Conservation (phyloP, 441 rosid species). For the Bocquillonia castaneifolia region DNA sequence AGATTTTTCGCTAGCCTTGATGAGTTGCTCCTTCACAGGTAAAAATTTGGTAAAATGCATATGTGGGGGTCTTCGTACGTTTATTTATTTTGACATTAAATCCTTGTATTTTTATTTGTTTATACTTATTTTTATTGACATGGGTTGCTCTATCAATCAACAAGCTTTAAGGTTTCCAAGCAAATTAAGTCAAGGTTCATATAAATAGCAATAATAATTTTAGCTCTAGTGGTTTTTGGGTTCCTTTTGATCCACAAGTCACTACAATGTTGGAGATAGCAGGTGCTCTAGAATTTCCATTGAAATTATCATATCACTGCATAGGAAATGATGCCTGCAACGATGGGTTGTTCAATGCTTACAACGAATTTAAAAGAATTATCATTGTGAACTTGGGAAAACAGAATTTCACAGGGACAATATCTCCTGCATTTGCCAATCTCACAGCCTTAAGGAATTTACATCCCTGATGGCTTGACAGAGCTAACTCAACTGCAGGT, state of each 20-base stretch:
- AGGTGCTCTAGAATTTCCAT: conserved; percentile 11
- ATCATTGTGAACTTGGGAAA: conserved; percentile 8
- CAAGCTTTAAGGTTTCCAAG: too few species aligned
- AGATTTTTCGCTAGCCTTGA: too few species aligned
- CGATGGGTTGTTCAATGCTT: conserved; percentile 1
- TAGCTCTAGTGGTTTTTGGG: too few species aligned
- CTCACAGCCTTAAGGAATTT: conserved; percentile 42
- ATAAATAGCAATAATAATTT: too few species aligned
- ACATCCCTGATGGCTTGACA: conserved; percentile 50
- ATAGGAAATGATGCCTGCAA: conserved; percentile 17
- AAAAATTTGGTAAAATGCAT: too few species aligned
- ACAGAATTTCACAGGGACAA: conserved; percentile 30
- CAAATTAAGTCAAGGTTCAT: too few species aligned
- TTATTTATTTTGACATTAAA: too few species aligned
- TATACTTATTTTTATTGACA: too few species aligned
- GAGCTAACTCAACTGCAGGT: conserved; percentile 37
- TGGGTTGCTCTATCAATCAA: too few species aligned
- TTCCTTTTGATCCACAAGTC: background rate
- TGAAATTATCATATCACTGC: conserved; percentile 6
- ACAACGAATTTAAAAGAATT: background rate
- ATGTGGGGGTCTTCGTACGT: too few species aligned
- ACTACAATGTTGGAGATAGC: conserved; percentile 10
- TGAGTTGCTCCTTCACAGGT: too few species aligned
- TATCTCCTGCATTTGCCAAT: conserved; percentile 51
- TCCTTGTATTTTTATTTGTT: too few species aligned